Evolutionary conservation across 306 rosid species (phyloP).

Genomic region (Vicia villosa): DNA sequence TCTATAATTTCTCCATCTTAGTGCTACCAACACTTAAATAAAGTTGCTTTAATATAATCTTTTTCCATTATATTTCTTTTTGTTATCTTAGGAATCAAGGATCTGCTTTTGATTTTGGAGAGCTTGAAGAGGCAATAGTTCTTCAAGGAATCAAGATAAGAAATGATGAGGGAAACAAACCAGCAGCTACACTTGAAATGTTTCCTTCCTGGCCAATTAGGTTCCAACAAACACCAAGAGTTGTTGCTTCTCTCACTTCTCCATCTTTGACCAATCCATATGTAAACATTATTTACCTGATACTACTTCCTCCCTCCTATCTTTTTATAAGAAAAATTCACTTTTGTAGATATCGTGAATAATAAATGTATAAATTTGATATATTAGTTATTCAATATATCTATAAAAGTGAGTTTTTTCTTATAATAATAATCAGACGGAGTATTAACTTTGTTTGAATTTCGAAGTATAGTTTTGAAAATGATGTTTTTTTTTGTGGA

Average conservation of each 20-base stretch:
- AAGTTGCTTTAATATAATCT: conserved; percentile 16
- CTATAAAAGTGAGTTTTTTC: no score
- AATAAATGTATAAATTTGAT: no score
- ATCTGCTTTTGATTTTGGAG: conserved; percentile 83
- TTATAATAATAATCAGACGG: no score
- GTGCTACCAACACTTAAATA: neutral
- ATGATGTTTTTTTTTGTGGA: neutral
- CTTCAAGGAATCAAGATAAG: conserved; percentile 70
- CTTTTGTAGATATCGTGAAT: no score
- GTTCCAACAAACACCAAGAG: conserved; percentile 71
- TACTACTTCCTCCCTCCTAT: no score
- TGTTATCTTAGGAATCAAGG: conserved; percentile 60
- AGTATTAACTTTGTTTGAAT: no score
- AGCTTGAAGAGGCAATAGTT: conserved; percentile 88
- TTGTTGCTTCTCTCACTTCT: conserved; percentile 42
- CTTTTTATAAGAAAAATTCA: no score
- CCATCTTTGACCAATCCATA: conserved; percentile 54
- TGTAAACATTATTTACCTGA: conserved; percentile 14
- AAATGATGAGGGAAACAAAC: conserved; percentile 82
- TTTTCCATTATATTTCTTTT: conserved; percentile 5
- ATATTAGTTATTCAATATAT: no score
- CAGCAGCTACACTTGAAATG: conserved; percentile 98
- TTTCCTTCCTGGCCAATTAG: conserved; percentile 99
- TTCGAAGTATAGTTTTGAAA: neutral
- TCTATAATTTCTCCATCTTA: conserved; percentile 26